Base-by-base conservation (phyloP, 202 grass and related monocot genomes). In the Dendrocalamus latiflorus region DNA sequence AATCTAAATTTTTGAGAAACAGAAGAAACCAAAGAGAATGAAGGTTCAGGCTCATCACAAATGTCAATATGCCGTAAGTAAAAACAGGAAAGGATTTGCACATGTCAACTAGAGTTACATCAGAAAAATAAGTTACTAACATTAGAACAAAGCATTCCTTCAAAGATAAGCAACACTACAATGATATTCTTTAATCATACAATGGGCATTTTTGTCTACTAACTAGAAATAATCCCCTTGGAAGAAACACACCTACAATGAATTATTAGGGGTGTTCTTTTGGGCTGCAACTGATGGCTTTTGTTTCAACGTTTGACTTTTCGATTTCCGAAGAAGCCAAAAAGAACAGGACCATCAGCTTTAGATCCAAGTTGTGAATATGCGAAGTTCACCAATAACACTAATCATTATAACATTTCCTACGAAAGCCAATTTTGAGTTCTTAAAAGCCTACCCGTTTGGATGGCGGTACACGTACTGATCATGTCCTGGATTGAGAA, bases 391-490 rank as follows among this genome's bases (percentile, higher is more conserved):
- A 62, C 1, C 34, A 51, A 72, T 10, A 36, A 25, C 0, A 57
- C 0, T 10, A 67, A 33, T 21, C 17, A 48, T 60, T 51, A 37
- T 13, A 26, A 2, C 24, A 54, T 36, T 71, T 36, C 18, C n/a
- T 61, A n/a, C 55, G 69, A 81, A 49, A 21, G 39, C 3, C 2
- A 69, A 30, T 26, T 21, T 73, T 38, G 36, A 69, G 15, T 15
- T 75, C 0, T 68, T n/a, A 13, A 61, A 39, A 74, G 26, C 84
- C 16, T 90, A 98, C 91, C 95, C 91, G 4, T 98, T 95, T 43
- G 91, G 87, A 80, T 98, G 95, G 6, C 95, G 93, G 64, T 98
- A 98, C 25, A 98, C 86, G 4, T 86, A 95, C 61, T 98, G 95
- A 83, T 98, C 95, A 85, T 98, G 89, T 41, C 91, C 93, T 53